A percentile compares a stretch with the other conserved stretches of the same genome.
Evolutionary conservation across 2,329 filamentous ascomycete species (phyloP).

Genomic region (Neonectria magnoliae): DNA sequence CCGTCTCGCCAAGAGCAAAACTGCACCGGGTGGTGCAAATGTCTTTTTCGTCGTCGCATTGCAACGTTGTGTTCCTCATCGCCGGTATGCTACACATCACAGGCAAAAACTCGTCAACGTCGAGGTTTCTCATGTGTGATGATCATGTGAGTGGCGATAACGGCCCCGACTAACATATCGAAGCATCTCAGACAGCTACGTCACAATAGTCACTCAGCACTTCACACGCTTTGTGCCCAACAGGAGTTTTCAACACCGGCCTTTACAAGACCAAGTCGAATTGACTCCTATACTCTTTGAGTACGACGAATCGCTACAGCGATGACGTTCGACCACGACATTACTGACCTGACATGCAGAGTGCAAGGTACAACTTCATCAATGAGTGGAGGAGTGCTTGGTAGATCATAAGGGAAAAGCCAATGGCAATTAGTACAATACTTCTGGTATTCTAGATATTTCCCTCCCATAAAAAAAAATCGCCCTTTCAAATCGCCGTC

Average conservation of each 20-base stretch:
- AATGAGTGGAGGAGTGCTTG: not conserved
- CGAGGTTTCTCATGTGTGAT: not conserved
- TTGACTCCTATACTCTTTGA: not conserved
- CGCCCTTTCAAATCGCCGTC: constrained; percentile 5
- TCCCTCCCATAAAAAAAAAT: not conserved
- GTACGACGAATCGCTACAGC: not conserved
- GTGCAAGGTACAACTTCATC: not conserved
- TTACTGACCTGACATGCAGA: not conserved
- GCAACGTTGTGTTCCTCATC: not conserved
- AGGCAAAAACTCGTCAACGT: not conserved
- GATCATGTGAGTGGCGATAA: not conserved
- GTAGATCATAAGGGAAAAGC: not conserved
- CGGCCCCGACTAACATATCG: not conserved
- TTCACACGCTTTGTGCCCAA: not conserved
- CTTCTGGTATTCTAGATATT: constrained; percentile 19
- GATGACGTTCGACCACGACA: not conserved
- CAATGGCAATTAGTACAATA: constrained; percentile 16
- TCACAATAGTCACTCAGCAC: not conserved
- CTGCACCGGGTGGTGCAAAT: constrained; percentile 41
- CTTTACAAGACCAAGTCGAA: not conserved
- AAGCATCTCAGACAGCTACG: not conserved
- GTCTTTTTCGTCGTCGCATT: not conserved
- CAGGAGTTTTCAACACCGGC: not conserved
- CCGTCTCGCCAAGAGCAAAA: constrained; percentile 37
- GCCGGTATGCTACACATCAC: not conserved